A percentile compares a stretch with the other conserved stretches of the same genome.
Evolutionary conservation across 768 basidiomycete species (phyloP).

Genomic region (Hemileccinum impolitum): DNA sequence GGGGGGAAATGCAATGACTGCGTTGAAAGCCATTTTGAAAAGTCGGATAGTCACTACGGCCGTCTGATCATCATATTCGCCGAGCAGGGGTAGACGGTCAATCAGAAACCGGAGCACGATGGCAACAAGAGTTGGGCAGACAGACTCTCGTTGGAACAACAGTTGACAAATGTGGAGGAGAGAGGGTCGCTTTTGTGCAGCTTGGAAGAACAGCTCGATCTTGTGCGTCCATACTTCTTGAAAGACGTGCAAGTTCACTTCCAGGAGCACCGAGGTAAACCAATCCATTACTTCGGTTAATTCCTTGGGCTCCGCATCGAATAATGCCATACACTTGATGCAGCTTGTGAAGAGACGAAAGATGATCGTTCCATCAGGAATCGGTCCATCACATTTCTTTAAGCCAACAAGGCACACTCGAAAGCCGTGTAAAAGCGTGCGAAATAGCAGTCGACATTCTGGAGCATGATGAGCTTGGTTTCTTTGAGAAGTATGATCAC

Average conservation of each 20-base stretch:
- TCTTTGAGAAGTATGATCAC: constrained; percentile 17
- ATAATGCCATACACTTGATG: constrained; percentile 80
- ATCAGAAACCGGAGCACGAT: constrained; percentile 88
- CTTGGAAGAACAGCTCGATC: constrained; percentile 86
- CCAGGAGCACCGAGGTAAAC: constrained; percentile 67
- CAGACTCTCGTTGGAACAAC: constrained; percentile 74
- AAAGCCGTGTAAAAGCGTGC: constrained; percentile 85
- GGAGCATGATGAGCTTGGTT: constrained; percentile 3
- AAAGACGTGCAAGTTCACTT: constrained; percentile 88
- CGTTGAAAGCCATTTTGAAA: constrained; percentile 93
- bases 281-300: constrained; percentile 82
- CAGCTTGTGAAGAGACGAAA: constrained; percentile 84
- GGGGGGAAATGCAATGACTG: constrained; percentile 69
- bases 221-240: constrained; percentile 95
- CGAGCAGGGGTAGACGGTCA: constrained; percentile 74
- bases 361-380: constrained; percentile 83
- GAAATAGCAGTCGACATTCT: constrained; percentile 87
- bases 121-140: constrained; percentile 78
- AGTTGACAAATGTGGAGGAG: constrained; percentile 83
- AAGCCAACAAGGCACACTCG: constrained; percentile 73
- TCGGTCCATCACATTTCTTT: constrained; percentile 73
- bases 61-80: constrained; percentile 77
- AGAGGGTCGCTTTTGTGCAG: constrained; percentile 68
- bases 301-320: constrained; percentile 67
- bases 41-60: constrained; percentile 84